A percentile compares a stretch with the other conserved stretches of the same genome.
These are phyloP conservation scores for Talaromyces stipitatus DNA, from an alignment of 495 filamentous ascomycete genomes.

Conservation along the genomic window DNA sequence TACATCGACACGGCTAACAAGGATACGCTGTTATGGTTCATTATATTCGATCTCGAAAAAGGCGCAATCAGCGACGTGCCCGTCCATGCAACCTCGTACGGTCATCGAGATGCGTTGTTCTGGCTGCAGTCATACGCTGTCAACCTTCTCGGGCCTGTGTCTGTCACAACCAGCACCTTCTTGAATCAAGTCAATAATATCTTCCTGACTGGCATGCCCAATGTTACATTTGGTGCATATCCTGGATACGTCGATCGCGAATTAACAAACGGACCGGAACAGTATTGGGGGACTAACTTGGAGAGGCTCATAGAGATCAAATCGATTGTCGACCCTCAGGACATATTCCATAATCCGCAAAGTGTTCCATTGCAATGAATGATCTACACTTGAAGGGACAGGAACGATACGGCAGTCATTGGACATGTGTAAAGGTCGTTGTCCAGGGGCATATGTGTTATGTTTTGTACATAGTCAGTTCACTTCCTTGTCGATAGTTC, in stretches of 20 bases:
- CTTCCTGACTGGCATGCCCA: constrained; percentile 17
- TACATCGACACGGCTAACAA: constrained; percentile 39
- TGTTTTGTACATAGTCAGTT: no score
- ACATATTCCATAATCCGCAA: constrained; percentile 51
- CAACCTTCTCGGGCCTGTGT: constrained; percentile 36
- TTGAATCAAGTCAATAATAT: constrained; percentile 33
- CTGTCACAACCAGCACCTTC: constrained; percentile 22
- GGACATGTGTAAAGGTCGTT: background rate
- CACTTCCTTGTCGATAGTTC: background rate
- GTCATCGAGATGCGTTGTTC: constrained; percentile 31
- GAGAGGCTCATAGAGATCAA: constrained; percentile 41
- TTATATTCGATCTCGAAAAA: constrained; percentile 33
- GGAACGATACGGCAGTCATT: no score
- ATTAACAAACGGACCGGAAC: constrained; percentile 29
- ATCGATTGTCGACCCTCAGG: constrained; percentile 42
- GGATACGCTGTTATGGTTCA: constrained; percentile 34
- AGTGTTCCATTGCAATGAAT: constrained; percentile 12
- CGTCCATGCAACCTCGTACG: constrained; percentile 25
- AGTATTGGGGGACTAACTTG: constrained; percentile 46
- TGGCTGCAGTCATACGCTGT: constrained; percentile 30
- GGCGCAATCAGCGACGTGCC: constrained; percentile 28
- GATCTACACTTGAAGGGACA: background rate
- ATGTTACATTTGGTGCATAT: constrained; percentile 37
- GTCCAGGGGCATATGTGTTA: no score
- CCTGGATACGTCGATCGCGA: constrained; percentile 59